Conservation (phyloP, 108 stramenopile genomes). For the Nitzschia sp. region DNA sequence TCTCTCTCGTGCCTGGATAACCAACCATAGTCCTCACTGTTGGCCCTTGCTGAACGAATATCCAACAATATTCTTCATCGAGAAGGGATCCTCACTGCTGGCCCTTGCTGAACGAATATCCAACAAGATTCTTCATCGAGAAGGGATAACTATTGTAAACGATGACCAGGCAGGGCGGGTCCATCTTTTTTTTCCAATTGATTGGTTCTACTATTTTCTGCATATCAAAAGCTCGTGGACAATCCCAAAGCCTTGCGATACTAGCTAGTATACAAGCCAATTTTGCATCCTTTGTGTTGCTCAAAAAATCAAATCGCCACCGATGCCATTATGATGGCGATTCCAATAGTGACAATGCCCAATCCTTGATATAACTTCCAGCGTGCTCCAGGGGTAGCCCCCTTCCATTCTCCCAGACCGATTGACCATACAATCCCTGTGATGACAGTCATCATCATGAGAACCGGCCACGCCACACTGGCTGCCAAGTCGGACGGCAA, state of each 20-base stretch:
- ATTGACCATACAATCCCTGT: slow-evolving; percentile 11
- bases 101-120: too few species aligned
- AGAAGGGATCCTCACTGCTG: too few species aligned
- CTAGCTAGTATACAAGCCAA: too few species aligned
- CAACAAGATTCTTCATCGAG: too few species aligned
- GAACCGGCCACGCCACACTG: slow-evolving; percentile 21
- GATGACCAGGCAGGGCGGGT: neutral
- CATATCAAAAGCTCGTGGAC: too few species aligned
- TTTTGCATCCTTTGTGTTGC: too few species aligned
- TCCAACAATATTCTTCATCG: too few species aligned
- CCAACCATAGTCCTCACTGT: too few species aligned
- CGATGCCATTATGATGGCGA: slow-evolving; percentile 23
- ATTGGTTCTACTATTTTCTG: too few species aligned
- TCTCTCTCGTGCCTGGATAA: too few species aligned
- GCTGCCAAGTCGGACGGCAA: slow-evolving; percentile 12
- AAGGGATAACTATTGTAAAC: too few species aligned
- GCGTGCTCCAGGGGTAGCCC: neutral
- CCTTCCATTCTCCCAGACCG: slow-evolving; percentile 25
- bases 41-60: too few species aligned
- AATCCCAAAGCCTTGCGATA: neutral
- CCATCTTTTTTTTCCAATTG: neutral
- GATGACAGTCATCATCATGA: slow-evolving; percentile 22
- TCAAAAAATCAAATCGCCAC: slow-evolving; percentile 19
- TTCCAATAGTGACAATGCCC: neutral
- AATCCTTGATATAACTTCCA: slow-evolving; percentile 1